These are phyloP conservation scores for Starmera dryadoides DNA, from an alignment of 805 yeast genomes.

Conservation along the genomic window DNA sequence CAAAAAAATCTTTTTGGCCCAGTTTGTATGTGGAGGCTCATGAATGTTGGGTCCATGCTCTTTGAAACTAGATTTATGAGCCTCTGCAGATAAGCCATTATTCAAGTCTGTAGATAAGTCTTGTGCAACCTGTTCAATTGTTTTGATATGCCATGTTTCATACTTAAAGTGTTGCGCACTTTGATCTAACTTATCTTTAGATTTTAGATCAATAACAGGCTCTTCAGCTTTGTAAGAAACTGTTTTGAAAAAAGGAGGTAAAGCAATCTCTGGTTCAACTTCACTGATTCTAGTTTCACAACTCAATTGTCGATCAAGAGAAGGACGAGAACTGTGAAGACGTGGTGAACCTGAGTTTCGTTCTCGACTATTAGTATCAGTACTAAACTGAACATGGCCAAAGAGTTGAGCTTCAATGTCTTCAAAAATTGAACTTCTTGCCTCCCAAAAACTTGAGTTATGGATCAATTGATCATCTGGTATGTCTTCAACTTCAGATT, in stretches of 20 bases:
- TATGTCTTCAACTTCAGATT: too few species aligned
- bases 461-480: too few species aligned
- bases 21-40: constrained; percentile 28
- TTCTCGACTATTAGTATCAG: neutral
- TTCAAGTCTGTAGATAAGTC: constrained; percentile 16
- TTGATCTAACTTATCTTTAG: constrained; percentile 9
- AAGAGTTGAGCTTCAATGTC: too few species aligned
- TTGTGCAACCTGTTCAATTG: constrained; percentile 17
- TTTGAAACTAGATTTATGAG: constrained; percentile 5
- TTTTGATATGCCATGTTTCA: constrained; percentile 16
- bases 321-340: neutral
- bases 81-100: constrained; percentile 19
- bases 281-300: constrained; percentile 1
- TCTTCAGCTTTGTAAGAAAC: constrained; percentile 29
- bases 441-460: too few species aligned
- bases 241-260: constrained; percentile 31
- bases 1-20: constrained; percentile 25
- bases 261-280: constrained; percentile 21
- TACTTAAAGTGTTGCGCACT: constrained; percentile 15
- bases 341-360: neutral
- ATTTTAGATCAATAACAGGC: constrained; percentile 3
- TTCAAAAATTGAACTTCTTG: too few species aligned
- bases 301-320: neutral
- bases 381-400: neutral
- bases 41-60: constrained; percentile 29